Evolutionary conservation across 345 rosid species (phyloP), one percentile per base, ranked within the genome.

Genomic region (Pseudoturritis turrita): DNA sequence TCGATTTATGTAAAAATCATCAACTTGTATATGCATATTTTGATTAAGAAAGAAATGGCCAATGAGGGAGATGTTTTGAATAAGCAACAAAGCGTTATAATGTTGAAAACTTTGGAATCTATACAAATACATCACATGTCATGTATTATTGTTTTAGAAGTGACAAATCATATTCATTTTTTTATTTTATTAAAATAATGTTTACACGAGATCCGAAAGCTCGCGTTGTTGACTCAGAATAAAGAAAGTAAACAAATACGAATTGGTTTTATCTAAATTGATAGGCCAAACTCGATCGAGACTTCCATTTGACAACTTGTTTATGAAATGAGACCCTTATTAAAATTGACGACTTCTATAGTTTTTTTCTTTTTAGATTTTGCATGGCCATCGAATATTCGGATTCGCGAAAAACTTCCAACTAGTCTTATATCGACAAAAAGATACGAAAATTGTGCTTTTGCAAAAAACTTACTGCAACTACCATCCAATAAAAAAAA

Each of bases 131-230:
- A 37, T 57, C 59, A 73, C 66, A 56, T 64, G 65, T 29, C 72
- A 47, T 39, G 44, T 57, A 65, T 29, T 71, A 50, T 29, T 37
- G 18, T 23, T 12, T 11, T 62, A 33, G 28, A 63, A 54, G 33
- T 35, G 65, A 55, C 71, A 35, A 55, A 37, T 52, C 71, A 45
- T 33, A 18, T 72, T 44, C 28, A 10, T 29, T 62, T 43, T 1
- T 43, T 8, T 10, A 18, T 7, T 51, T 23, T 29, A 35, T 18
- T 1, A 2, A 55, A 25, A 5, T 52, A 51, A 62, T 21, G 1
- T 31, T 46, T 44, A 31, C 10, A 22, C 10, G 64, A 55, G 77
- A 64, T 73, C 71, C 71, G 57, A n/a, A 73, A 64, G 33, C 25
- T 73, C 50, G 65, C 65, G 7, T 23, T 25, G 64, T 64, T 64